Conservation (phyloP, 78 protist genomes). For the Tieghemostelium lacteum region DNA sequence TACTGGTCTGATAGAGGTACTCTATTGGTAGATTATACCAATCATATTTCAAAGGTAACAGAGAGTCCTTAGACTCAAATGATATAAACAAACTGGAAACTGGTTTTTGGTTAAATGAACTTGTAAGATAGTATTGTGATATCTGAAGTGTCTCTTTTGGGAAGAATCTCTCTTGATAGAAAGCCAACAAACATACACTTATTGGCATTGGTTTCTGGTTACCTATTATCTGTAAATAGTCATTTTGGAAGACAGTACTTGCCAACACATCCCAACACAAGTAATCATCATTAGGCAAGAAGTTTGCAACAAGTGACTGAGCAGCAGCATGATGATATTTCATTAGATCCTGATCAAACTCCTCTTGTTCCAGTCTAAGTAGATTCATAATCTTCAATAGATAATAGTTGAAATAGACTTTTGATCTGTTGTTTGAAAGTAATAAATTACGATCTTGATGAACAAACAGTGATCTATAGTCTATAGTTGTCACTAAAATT, state of each 20-base stretch:
- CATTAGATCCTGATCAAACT: constrained; percentile 39
- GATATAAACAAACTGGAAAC: constrained; percentile 23
- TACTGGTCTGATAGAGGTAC: constrained; percentile 35
- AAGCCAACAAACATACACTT: neutral
- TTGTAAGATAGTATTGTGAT: no score
- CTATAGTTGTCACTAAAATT: constrained; percentile 52
- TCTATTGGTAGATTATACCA: constrained; percentile 66
- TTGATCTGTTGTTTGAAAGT: constrained; percentile 54
- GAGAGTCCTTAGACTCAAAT: constrained; percentile 44
- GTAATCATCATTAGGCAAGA: constrained; percentile 58
- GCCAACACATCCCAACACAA: constrained; percentile 1
- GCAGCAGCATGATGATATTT: constrained; percentile 53
- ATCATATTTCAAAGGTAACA: constrained; percentile 66
- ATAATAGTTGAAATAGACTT: constrained; percentile 20
- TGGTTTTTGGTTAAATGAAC: no score
- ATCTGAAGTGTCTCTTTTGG: constrained; percentile 24
- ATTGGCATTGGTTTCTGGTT: constrained; percentile 5
- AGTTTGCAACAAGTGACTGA: constrained; percentile 29
- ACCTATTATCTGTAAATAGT: constrained; percentile 38
- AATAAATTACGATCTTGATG: constrained; percentile 41
- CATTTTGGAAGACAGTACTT: constrained; percentile 34
- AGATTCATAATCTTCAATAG: constrained; percentile 44
- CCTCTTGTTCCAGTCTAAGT: constrained; percentile 49
- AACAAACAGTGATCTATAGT: constrained; percentile 33
- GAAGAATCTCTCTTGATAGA: constrained; percentile 60